Evolutionary conservation across 495 filamentous ascomycete species (phyloP).

Genomic region (Terfezia claveryi): DNA sequence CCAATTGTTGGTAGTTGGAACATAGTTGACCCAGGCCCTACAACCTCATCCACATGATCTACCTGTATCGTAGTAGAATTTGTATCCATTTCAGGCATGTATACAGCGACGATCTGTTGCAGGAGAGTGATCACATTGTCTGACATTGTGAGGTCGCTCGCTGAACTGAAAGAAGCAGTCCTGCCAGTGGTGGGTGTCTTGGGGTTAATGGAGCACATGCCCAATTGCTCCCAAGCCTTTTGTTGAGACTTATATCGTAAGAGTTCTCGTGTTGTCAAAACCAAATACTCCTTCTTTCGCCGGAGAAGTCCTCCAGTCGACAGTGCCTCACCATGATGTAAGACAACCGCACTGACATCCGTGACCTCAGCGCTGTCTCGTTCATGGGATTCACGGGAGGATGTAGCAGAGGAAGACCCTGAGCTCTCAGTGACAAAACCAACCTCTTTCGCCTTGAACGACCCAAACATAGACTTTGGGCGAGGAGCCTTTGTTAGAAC

Average conservation of each 20-base stretch:
- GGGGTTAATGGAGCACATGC: neutral
- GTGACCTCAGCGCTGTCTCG: constrained; percentile 10
- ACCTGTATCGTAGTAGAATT: constrained; percentile 11
- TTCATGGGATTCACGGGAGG: constrained; percentile 11
- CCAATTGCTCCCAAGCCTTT: constrained; percentile 17
- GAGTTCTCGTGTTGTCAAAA: constrained; percentile 69
- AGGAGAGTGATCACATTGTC: constrained; percentile 14
- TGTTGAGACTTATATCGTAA: constrained; percentile 47
- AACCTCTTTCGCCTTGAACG: constrained; percentile 9
- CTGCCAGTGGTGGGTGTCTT: constrained; percentile 10
- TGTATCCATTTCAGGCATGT: constrained; percentile 11
- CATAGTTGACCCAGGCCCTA: constrained; percentile 14
- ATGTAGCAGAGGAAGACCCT: constrained; percentile 13
- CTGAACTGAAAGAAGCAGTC: constrained; percentile 11
- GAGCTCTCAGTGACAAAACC: constrained; percentile 5
- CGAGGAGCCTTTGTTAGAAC: neutral
- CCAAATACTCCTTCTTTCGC: constrained; percentile 71
- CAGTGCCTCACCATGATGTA: constrained; percentile 43
- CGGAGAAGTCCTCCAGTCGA: constrained; percentile 59
- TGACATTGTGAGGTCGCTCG: constrained; percentile 9
- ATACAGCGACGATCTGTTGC: constrained; percentile 16
- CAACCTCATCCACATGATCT: constrained; percentile 14
- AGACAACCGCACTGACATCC: constrained; percentile 5
- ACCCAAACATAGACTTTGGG: constrained; percentile 19
- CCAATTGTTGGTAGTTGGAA: constrained; percentile 8